A percentile compares a stretch with the other conserved stretches of the same genome.
Evolutionary conservation across 2,329 filamentous ascomycete genomes (phyloP).

Genomic region (Hortaea sp.): DNA sequence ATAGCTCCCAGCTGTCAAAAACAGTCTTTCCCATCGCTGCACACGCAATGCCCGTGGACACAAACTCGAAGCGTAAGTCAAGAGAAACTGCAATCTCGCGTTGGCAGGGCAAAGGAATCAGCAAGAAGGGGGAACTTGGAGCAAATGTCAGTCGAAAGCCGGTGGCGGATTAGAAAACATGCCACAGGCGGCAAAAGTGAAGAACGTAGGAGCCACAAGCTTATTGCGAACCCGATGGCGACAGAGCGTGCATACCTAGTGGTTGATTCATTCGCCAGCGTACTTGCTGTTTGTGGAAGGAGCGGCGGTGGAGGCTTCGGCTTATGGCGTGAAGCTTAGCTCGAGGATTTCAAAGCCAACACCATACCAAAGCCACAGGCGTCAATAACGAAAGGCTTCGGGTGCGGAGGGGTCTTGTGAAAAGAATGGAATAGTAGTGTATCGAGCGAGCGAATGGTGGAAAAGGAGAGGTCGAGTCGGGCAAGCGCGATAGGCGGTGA

Average conservation of each 20-base stretch:
- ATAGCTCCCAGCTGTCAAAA: constrained; percentile 57
- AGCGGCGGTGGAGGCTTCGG: background rate
- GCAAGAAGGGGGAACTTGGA: no score
- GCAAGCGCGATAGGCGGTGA: background rate
- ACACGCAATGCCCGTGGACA: background rate
- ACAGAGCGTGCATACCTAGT: background rate
- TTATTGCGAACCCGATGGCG: background rate
- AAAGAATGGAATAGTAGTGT: background rate
- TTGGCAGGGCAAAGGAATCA: no score
- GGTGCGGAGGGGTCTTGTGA: background rate
- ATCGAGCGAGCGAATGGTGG: background rate
- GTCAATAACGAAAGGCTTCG: background rate
- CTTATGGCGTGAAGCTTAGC: background rate
- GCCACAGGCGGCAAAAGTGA: background rate
- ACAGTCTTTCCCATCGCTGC: constrained; percentile 21
- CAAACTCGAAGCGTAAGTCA: no score
- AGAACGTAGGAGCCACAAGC: no score
- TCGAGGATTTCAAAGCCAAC: background rate
- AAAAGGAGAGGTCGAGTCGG: background rate
- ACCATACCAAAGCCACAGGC: no score
- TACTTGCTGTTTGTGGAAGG: constrained; percentile 4
- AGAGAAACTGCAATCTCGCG: no score
- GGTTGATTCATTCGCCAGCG: constrained; percentile 1
- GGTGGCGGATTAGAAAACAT: background rate
- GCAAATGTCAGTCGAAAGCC: background rate